phyloP scores from a whole-genome alignment of 2,329 filamentous ascomycete genomes.

The Microdochium trichocladiopsis region DNA sequence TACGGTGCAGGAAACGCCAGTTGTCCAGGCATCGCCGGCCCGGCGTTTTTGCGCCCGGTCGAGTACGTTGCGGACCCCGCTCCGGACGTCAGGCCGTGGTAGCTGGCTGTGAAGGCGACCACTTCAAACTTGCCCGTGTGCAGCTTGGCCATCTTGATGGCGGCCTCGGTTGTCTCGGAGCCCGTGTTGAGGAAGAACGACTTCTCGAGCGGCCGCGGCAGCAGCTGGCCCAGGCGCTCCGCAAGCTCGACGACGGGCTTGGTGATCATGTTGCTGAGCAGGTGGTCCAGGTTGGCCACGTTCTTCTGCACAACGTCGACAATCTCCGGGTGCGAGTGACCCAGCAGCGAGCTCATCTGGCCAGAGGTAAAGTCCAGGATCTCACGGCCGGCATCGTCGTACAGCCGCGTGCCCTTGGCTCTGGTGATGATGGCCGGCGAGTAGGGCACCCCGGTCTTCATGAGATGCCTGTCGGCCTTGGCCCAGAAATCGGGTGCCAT shows the following conservation, averaged over 20 bases:
- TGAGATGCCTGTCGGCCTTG: constrained; percentile 29
- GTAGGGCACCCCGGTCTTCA: constrained; percentile 32
- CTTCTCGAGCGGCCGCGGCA: constrained; percentile 41
- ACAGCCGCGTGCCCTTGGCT: constrained; percentile 37
- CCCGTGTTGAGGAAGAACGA: constrained; percentile 52
- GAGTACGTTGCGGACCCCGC: constrained; percentile 46
- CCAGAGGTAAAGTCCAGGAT: constrained; percentile 54
- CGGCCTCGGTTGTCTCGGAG: constrained; percentile 48
- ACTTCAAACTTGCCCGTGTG: constrained; percentile 59
- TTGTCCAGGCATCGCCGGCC: constrained; percentile 44
- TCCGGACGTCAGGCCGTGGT: constrained; percentile 52
- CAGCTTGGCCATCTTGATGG: constrained; percentile 56
- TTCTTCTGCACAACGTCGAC: constrained; percentile 40
- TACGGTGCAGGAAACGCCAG: constrained; percentile 53
- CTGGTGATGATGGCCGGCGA: constrained; percentile 32
- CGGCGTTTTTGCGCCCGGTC: constrained; percentile 38
- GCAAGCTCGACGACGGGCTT: constrained; percentile 46
- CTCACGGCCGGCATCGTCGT: constrained; percentile 29
- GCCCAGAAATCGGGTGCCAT: constrained; percentile 17
- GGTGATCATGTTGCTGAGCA: constrained; percentile 50
- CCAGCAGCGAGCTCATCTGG: constrained; percentile 51
- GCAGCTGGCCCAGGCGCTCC: constrained; percentile 33
- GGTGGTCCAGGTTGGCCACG: constrained; percentile 44
- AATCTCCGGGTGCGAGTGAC: constrained; percentile 51
- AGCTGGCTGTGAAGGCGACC: constrained; percentile 50